A percentile compares a stretch with the other conserved stretches of the same genome.
Conservation (phyloP, 2,329 filamentous ascomycete genomes). For the Monosporascus sp. region DNA sequence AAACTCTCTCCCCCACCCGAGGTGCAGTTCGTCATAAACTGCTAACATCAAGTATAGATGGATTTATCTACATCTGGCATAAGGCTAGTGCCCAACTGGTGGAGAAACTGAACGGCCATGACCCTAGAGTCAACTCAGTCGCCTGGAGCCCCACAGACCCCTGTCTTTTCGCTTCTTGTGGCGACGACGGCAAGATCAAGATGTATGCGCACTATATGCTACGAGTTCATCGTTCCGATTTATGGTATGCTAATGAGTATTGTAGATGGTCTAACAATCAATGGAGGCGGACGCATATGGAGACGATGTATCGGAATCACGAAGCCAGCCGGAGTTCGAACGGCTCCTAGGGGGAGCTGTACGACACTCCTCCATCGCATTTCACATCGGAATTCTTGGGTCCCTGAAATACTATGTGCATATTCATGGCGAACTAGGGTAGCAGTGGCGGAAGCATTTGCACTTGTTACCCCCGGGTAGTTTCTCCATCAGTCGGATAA, state of each 20-base stretch:
- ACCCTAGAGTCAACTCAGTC: conserved; percentile 75
- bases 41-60: conserved; percentile 35
- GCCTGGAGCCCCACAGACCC: conserved; percentile 83
- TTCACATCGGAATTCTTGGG: conserved; percentile 5
- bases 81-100: conserved; percentile 73
- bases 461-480: conserved; percentile 5
- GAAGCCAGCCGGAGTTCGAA: conserved; percentile 14
- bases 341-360: conserved; percentile 8
- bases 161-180: conserved; percentile 82
- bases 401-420: conserved; percentile 11
- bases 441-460: conserved; percentile 3
- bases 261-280: conserved; percentile 33
- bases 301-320: conserved; percentile 5
- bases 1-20: neutral
- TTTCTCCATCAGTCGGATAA: too few relatives aligned
- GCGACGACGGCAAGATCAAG: conserved; percentile 78
- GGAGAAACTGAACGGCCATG: conserved; percentile 70
- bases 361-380: neutral
- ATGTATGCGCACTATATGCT: conserved; percentile 55
- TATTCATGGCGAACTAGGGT: neutral
- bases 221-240: too few relatives aligned
- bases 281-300: conserved; percentile 17
- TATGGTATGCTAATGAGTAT: conserved; percentile 9
- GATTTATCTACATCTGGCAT: conserved; percentile 82
- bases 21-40: neutral